A percentile compares a stretch with the other conserved stretches of the same genome.
These are phyloP conservation scores for Phytopythium aichiense DNA, from an alignment of 352 stramenopile genomes.

Conservation along the genomic window DNA sequence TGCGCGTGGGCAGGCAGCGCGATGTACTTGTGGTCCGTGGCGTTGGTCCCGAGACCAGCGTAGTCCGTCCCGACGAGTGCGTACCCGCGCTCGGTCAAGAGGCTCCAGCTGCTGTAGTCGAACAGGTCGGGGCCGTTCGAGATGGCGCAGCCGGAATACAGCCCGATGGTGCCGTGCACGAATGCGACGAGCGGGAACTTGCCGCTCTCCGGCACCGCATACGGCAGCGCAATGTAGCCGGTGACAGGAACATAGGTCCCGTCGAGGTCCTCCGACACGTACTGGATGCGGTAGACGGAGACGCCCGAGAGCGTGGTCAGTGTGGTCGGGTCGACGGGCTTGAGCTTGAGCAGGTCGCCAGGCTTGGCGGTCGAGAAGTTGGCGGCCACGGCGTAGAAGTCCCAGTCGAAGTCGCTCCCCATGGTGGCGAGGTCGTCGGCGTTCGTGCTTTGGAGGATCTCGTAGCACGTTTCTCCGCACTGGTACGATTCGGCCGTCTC, in stretches of 20 bases:
- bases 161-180: conserved; percentile 8
- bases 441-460: neutral
- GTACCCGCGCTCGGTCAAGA: conserved; percentile 7
- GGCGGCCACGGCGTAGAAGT: conserved; percentile 8
- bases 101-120: conserved; percentile 10
- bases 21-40: conserved; percentile 9
- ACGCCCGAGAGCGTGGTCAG: conserved; percentile 8
- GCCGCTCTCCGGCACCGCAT: neutral
- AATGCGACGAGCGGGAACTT: conserved; percentile 9
- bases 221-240: conserved; percentile 8
- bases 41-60: conserved; percentile 8
- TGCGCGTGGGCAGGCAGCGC: conserved; percentile 5
- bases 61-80: conserved; percentile 10
- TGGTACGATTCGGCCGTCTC: conserved; percentile 3
- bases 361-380: conserved; percentile 6
- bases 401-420: conserved; percentile 9
- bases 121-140: conserved; percentile 6
- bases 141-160: neutral
- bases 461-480: conserved; percentile 6
- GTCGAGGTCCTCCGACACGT: conserved; percentile 11
- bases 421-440: neutral
- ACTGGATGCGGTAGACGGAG: conserved; percentile 10
- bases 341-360: conserved; percentile 10
- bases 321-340: conserved; percentile 1
- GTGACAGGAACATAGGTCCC: conserved; percentile 5